Base-by-base conservation (phyloP, 192 early-diverging fungal species). In the Coemansia sp. region DNA sequence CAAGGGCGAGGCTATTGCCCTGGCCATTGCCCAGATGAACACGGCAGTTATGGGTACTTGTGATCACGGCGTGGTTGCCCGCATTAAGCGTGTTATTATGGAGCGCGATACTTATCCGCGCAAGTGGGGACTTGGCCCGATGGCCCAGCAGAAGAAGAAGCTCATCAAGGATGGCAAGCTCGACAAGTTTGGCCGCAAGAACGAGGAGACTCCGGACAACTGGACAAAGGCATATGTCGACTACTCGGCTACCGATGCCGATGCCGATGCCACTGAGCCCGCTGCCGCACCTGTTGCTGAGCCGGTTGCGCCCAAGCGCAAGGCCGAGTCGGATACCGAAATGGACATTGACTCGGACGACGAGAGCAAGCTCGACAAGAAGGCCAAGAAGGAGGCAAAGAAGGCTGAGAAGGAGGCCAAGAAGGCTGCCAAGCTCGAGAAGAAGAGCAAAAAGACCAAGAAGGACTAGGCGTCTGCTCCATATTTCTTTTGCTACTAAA, bases 71-170 rank as follows among this genome's bases (percentile, higher is more conserved):
- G 94, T 97, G 10, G 94, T 99, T 59, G 94, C 97, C 70, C 97
- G 97, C 86, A 97, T 99, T 73, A 99, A 99, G 90, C 90, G 97
- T 68, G 97, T 99, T 26, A 98, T 99, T 62, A 99, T 99, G 97
- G 97, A 99, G 81, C 90, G 97, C 51, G 97, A 99, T 81, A 98
- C 97, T 5, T 99, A 99, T 78, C 97, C 97, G 47, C 89, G 94
- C 55, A 87, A 92, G 67, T 99, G 97, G 97, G 97, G 97, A 15
- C 83, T 99, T 63, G 97, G 97, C 47, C 95, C 95, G 23, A 86
- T 92, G 73, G 97, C 97, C 18, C 84, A 87, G 72, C 89, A 93
- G 81, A 99, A 99, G 87, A 99, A 99, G 87, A 94, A 95, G 85
- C 70, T 98, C 64, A 90, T 97, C 85, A 93, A 94, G 85, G 93